These are phyloP conservation scores for Styphnolobium japonicum DNA, from an alignment of 306 rosid genomes.

Conservation along the genomic window DNA sequence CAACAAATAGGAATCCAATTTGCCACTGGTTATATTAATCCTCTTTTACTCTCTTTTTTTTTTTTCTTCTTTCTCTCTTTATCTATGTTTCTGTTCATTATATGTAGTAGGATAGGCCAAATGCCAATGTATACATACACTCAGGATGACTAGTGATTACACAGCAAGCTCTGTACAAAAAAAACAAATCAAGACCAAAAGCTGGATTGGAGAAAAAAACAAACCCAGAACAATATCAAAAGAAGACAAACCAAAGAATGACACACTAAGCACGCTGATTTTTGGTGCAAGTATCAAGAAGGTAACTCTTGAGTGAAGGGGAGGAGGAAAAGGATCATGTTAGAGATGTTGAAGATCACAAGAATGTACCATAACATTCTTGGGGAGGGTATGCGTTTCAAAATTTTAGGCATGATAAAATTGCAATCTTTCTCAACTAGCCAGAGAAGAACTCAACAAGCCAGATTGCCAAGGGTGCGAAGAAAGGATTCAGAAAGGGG, in stretches of 20 bases:
- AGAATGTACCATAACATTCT: slow-evolving; percentile 58
- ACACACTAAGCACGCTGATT: slow-evolving; percentile 55
- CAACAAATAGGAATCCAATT: slow-evolving; percentile 45
- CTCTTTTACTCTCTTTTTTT: slow-evolving; percentile 19
- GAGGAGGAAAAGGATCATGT: slow-evolving; percentile 43
- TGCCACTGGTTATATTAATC: slow-evolving; percentile 43
- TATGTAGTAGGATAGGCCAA: slow-evolving; percentile 52
- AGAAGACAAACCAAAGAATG: slow-evolving; percentile 60
- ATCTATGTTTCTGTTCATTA: slow-evolving; percentile 36
- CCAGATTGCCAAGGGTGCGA: slow-evolving; percentile 4
- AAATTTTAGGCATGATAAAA: slow-evolving; percentile 59
- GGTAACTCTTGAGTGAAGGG: slow-evolving; percentile 26
- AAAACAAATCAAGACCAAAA: slow-evolving; percentile 39
- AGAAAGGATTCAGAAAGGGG: not conserved
- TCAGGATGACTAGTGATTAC: slow-evolving; percentile 55
- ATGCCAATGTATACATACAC: slow-evolving; percentile 68
- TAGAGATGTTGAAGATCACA: slow-evolving; percentile 45
- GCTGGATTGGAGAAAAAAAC: slow-evolving; percentile 40
- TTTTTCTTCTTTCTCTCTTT: slow-evolving; percentile 14
- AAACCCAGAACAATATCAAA: slow-evolving; percentile 51
- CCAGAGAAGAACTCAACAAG: slow-evolving; percentile 20
- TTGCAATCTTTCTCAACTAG: slow-evolving; percentile 43
- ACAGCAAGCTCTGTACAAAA: slow-evolving; percentile 66
- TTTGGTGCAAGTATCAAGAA: slow-evolving; percentile 34
- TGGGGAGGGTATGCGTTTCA: slow-evolving; percentile 49